Conservation (phyloP, 2,329 filamentous ascomycete genomes). For the Fonsecaea pedrosoi region DNA sequence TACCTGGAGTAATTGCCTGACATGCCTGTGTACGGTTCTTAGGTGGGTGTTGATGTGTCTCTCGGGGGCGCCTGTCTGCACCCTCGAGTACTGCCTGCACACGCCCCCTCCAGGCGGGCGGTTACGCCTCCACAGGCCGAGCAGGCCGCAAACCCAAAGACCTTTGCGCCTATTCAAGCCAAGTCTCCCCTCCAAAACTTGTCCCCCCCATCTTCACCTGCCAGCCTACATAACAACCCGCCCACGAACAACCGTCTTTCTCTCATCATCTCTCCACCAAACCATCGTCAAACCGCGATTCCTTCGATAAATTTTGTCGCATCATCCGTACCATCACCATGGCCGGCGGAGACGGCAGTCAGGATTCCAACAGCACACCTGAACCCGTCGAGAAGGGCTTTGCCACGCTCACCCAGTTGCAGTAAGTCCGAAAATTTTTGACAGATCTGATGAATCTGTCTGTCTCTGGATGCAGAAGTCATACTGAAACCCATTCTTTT, state of each 20-base stretch:
- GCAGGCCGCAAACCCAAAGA: neutral
- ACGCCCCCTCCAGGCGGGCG: neutral
- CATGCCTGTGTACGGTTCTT: neutral
- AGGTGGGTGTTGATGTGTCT: neutral
- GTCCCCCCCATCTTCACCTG: conserved; percentile 7
- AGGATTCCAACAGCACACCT: conserved; percentile 62
- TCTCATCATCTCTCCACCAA: conserved; percentile 22
- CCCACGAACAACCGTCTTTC: neutral
- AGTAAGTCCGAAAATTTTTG: conserved; percentile 58
- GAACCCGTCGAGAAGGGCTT: conserved; percentile 75
- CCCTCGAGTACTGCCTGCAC: too few species aligned
- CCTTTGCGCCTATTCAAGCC: neutral
- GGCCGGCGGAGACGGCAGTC: conserved; percentile 62
- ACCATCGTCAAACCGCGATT: conserved; percentile 19
- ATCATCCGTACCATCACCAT: conserved; percentile 46
- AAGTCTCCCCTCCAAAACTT: neutral
- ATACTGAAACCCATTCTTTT: conserved; percentile 43
- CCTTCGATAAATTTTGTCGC: conserved; percentile 29
- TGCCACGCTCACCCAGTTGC: conserved; percentile 83
- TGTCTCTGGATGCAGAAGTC: conserved; percentile 29
- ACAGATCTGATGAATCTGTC: conserved; percentile 6
- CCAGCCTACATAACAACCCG: neutral
- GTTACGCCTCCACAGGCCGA: neutral
- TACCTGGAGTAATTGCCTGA: neutral
- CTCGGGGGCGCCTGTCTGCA: too few species aligned